These are phyloP conservation scores for Allium sativum DNA, from an alignment of 106 monocot species.

Conservation along the genomic window DNA sequence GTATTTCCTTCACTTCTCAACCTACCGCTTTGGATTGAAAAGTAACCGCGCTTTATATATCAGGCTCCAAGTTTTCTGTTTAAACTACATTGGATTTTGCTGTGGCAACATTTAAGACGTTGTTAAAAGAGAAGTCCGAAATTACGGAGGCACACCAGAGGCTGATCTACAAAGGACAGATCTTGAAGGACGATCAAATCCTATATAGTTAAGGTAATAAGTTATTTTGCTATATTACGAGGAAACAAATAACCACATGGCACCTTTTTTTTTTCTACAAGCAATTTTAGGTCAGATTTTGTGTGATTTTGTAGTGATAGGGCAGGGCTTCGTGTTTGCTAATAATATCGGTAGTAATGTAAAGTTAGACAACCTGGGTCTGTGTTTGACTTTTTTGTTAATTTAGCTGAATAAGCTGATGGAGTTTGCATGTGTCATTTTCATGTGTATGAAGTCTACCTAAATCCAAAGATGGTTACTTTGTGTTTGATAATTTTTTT, in stretches of 20 bases:
- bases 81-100: slow-evolving; percentile 38
- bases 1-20: too few relatives aligned
- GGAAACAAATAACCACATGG: too few relatives aligned
- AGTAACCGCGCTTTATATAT: too few relatives aligned
- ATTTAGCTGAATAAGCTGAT: background rate
- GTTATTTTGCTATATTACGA: background rate
- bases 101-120: slow-evolving; percentile 41
- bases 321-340: background rate
- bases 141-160: slow-evolving; percentile 66
- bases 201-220: slow-evolving; percentile 63
- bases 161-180: slow-evolving; percentile 84
- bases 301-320: background rate
- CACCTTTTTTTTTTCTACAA: too few relatives aligned
- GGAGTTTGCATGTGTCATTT: background rate
- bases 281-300: slow-evolving; percentile 3
- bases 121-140: slow-evolving; percentile 33
- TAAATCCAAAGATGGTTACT: background rate
- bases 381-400: background rate
- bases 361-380: background rate
- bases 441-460: too few relatives aligned
- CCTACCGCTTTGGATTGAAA: too few relatives aligned
- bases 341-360: background rate
- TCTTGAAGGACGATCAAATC: slow-evolving; percentile 83
- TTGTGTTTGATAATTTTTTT: background rate
- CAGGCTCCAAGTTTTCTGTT: slow-evolving; percentile 65